phyloP scores from a whole-genome alignment of 805 yeast genomes.

The Kodamaea kaohsiungensis region DNA sequence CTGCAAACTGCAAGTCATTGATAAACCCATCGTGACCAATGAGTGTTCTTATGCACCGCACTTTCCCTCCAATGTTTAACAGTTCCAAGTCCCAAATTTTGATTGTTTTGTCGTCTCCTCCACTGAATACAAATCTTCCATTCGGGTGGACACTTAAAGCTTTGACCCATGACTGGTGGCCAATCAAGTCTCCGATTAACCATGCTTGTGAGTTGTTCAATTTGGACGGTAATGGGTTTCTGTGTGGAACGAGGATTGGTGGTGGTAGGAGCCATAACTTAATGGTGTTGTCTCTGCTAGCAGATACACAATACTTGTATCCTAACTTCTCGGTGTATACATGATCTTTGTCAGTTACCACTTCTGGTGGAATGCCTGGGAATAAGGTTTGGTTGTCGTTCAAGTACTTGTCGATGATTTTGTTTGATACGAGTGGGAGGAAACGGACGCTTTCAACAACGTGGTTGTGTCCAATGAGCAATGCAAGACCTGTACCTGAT shows the following conservation, averaged over 20 bases:
- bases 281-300: slow-evolving; percentile 75
- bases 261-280: slow-evolving; percentile 78
- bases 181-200: slow-evolving; percentile 56
- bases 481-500: slow-evolving; percentile 66
- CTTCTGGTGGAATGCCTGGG: slow-evolving; percentile 33
- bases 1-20: slow-evolving; percentile 58
- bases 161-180: slow-evolving; percentile 88
- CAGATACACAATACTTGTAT: slow-evolving; percentile 72
- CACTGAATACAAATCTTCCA: slow-evolving; percentile 67
- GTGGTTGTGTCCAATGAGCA: slow-evolving; percentile 76
- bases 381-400: slow-evolving; percentile 30
- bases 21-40: slow-evolving; percentile 76
- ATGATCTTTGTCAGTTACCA: slow-evolving; percentile 24
- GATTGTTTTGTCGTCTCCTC: slow-evolving; percentile 77
- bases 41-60: slow-evolving; percentile 49
- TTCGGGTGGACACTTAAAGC: slow-evolving; percentile 71
- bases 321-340: slow-evolving; percentile 42
- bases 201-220: slow-evolving; percentile 59
- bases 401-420: slow-evolving; percentile 48
- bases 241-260: slow-evolving; percentile 56
- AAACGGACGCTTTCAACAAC: slow-evolving; percentile 76
- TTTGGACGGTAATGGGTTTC: slow-evolving; percentile 55
- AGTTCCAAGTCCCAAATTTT: slow-evolving; percentile 71
- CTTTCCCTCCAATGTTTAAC: slow-evolving; percentile 40
- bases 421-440: slow-evolving; percentile 55